These are phyloP conservation scores for Rossbeevera mucosa DNA, from an alignment of 768 basidiomycete genomes.

Conservation along the genomic window DNA sequence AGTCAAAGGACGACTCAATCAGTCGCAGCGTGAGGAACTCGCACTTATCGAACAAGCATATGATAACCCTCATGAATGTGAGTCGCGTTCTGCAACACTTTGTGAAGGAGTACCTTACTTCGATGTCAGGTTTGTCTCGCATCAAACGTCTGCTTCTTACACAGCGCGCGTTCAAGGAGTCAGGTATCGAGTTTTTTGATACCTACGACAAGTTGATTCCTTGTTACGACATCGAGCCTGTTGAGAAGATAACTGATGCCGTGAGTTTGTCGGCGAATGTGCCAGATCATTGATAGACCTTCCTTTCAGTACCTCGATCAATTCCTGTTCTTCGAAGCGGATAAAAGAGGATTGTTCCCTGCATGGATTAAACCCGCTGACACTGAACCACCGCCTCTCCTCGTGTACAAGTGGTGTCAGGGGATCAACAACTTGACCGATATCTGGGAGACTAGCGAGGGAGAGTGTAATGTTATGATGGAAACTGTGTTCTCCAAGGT, in stretches of 20 bases:
- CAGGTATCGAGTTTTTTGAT: conserved; percentile 96
- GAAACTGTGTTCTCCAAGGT: conserved; percentile 97
- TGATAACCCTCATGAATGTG: conserved; percentile 98
- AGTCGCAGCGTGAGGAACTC: conserved; percentile 96
- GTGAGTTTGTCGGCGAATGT: conserved; percentile 38
- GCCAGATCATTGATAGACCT: conserved; percentile 9
- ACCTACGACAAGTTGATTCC: conserved; percentile 98
- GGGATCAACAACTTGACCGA: conserved; percentile 98
- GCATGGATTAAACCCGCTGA: conserved; percentile 99
- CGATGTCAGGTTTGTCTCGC: conserved; percentile 68
- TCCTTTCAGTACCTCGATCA: conserved; percentile 80
- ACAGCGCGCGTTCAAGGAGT: conserved; percentile 97
- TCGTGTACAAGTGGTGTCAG: conserved; percentile 99
- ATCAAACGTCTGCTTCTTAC: conserved; percentile 97
- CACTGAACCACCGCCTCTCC: conserved; percentile 91
- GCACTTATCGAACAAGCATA: conserved; percentile 99
- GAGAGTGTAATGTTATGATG: conserved; percentile 98
- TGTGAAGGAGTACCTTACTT: conserved; percentile 2
- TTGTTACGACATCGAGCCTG: conserved; percentile 98
- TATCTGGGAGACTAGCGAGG: conserved; percentile 97
- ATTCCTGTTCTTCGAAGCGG: conserved; percentile 98
- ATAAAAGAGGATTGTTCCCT: conserved; percentile 97
- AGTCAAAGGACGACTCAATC: conserved; percentile 95
- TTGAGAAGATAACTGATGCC: conserved; percentile 99
- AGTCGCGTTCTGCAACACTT: conserved; percentile 12